Evolutionary conservation across 2,329 filamentous ascomycete genomes (phyloP).

Genomic region (Colletotrichum salicis): DNA sequence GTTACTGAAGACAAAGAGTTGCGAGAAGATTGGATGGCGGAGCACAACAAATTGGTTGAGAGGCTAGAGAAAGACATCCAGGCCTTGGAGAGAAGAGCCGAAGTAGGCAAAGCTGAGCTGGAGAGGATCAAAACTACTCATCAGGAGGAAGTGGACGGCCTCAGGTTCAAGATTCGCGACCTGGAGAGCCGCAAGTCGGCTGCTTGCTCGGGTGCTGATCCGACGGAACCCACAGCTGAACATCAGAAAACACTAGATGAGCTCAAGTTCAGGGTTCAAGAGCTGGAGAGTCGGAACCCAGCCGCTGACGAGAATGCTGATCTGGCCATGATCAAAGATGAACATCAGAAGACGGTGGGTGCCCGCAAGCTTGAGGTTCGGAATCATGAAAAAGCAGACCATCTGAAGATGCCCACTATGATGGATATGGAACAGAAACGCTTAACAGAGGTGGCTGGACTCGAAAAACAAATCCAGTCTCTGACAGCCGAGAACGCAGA

Average conservation of each 20-base stretch:
- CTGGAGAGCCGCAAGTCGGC: background rate
- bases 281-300: background rate
- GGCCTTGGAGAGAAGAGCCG: background rate
- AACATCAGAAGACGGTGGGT: background rate
- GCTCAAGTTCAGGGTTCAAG: background rate
- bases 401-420: too few species aligned
- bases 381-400: too few species aligned
- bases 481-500: background rate
- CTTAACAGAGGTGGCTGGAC: too few species aligned
- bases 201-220: background rate
- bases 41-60: background rate
- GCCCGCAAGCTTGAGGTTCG: too few species aligned
- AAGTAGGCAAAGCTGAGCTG: background rate
- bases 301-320: background rate
- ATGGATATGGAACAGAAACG: too few species aligned
- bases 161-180: background rate
- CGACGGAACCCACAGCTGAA: background rate
- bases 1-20: background rate
- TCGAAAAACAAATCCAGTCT: too few species aligned
- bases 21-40: background rate
- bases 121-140: background rate
- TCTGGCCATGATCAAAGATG: background rate
- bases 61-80: background rate
- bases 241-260: background rate
- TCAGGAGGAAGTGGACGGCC: background rate